Evolutionary conservation across 768 basidiomycete species (phyloP).

Genomic region (Melanogaster broomeanus): DNA sequence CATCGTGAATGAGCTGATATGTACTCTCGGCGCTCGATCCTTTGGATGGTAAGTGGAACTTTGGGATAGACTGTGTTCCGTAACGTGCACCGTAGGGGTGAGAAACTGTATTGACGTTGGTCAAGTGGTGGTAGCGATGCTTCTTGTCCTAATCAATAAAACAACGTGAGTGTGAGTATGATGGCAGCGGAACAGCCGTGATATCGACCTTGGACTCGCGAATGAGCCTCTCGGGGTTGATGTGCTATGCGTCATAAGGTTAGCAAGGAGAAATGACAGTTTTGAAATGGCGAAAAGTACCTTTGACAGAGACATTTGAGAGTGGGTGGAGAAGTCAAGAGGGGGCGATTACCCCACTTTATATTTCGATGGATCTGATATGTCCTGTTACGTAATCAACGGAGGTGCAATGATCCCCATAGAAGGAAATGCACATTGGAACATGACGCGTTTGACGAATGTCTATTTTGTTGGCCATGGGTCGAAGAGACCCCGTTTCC

Average conservation of each 20-base stretch:
- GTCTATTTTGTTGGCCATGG: no score
- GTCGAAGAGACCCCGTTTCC: no score
- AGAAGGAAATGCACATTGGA: no score
- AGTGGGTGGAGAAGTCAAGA: conserved; percentile 11
- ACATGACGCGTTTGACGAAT: no score
- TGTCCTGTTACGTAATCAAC: neutral
- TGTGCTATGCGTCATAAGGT: conserved; percentile 42
- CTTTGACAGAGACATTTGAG: conserved; percentile 63
- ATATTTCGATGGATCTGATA: no score
- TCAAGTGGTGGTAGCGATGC: conserved; percentile 36
- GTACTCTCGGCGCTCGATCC: conserved; percentile 55
- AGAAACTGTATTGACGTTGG: conserved; percentile 32
- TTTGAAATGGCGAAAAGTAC: conserved; percentile 27
- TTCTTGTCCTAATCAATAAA: conserved; percentile 48
- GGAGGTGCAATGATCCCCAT: no score
- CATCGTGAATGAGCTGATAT: conserved; percentile 66
- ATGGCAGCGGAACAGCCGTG: neutral
- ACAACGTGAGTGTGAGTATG: neutral
- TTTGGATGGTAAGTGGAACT: conserved; percentile 62
- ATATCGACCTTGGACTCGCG: conserved; percentile 50
- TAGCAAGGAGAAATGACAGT: neutral
- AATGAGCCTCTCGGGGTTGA: conserved; percentile 69
- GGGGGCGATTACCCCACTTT: neutral
- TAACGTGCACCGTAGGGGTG: conserved; percentile 66
- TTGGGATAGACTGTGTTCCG: conserved; percentile 67